Conservation (phyloP, 2,329 filamentous ascomycete genomes). For the Claviceps fusiformis region DNA sequence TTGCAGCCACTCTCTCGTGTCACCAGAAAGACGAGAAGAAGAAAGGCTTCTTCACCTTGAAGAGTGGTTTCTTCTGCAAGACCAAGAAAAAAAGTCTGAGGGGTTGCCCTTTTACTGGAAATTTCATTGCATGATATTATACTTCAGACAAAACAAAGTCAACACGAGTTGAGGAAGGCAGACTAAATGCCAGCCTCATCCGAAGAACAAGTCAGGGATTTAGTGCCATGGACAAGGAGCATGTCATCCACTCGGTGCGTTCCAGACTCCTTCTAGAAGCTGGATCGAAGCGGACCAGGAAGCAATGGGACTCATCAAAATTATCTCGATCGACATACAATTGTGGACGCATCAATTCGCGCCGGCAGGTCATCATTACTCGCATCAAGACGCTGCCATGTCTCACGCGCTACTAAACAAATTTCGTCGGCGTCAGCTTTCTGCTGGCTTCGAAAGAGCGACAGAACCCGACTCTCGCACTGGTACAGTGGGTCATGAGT, state of each 20-base stretch:
- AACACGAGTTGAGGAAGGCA: neutral
- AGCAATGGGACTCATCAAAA: neutral
- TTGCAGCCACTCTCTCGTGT: neutral
- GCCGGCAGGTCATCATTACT: neutral
- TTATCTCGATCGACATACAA: neutral
- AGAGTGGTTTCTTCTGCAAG: neutral
- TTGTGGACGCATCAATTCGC: neutral
- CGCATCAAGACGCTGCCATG: neutral
- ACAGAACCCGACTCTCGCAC: neutral
- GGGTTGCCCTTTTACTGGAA: neutral
- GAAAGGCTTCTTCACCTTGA: neutral
- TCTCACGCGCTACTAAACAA: neutral
- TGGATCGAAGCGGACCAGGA: neutral
- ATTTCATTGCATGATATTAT: neutral
- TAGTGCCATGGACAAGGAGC: neutral
- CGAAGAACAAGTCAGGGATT: neutral
- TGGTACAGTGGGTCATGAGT: neutral
- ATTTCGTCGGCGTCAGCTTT: neutral
- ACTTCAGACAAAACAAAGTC: neutral
- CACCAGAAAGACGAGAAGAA: neutral
- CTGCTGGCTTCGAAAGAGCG: neutral
- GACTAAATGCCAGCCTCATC: neutral
- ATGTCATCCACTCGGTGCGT: neutral
- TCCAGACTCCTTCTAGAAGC: conserved; percentile 1
- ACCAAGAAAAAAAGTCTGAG: neutral